These are phyloP conservation scores for Fusarium duplospermum DNA, from an alignment of 2,329 filamentous ascomycete species.

Conservation along the genomic window DNA sequence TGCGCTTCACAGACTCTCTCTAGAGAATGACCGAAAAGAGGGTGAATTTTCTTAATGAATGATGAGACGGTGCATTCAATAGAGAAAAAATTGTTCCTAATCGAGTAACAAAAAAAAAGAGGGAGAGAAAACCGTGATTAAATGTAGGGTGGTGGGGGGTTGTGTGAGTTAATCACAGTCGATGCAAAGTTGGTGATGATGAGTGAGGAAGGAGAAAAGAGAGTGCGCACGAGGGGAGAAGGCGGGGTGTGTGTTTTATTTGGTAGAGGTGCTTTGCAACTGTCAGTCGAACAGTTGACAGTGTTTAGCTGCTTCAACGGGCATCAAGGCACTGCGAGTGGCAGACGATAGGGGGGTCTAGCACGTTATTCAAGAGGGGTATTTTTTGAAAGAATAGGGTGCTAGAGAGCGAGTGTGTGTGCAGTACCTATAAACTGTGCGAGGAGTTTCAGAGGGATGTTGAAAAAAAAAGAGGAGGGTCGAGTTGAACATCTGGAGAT, in stretches of 20 bases:
- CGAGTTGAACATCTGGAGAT: conserved; percentile 4
- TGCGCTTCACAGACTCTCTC: neutral
- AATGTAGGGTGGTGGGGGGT: neutral
- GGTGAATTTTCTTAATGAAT: neutral
- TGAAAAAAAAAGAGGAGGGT: conserved; percentile 4
- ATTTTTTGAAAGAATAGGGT: neutral
- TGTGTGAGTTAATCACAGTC: neutral
- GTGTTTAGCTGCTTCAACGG: neutral
- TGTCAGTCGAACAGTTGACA: neutral
- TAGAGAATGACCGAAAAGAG: neutral
- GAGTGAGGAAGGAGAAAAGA: neutral
- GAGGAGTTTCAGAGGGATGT: neutral
- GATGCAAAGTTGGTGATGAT: neutral
- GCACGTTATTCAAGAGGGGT: neutral
- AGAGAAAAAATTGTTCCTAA: neutral
- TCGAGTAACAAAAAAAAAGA: neutral
- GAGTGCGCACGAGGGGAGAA: neutral
- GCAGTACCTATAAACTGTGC: neutral
- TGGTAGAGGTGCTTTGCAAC: neutral
- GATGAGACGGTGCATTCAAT: neutral
- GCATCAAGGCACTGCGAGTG: neutral
- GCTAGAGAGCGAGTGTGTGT: neutral
- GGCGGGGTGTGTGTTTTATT: neutral
- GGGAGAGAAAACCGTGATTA: neutral
- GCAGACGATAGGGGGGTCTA: conserved; percentile 10